These are phyloP conservation scores for Epichloe glyceriae DNA, from an alignment of 2,329 filamentous ascomycete species.

Conservation along the genomic window DNA sequence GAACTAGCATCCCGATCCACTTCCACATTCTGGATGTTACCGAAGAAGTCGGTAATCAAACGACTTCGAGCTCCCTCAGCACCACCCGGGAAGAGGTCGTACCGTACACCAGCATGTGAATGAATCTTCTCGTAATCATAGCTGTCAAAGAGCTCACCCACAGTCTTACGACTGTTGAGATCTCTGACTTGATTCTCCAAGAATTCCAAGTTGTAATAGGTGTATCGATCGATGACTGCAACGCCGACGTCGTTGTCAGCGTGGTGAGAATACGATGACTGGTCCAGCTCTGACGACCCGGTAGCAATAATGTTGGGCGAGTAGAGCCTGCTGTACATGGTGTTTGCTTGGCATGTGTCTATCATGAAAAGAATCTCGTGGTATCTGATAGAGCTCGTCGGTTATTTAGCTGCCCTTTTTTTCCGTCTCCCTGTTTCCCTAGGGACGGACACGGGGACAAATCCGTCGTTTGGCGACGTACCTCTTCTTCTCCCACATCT, in stretches of 20 bases:
- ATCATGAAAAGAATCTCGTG: constrained; percentile 99
- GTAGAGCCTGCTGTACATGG: constrained; percentile 98
- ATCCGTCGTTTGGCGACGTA: constrained; percentile 18
- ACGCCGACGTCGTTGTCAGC: constrained; percentile 97
- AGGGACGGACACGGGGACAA: neutral
- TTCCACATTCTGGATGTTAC: constrained; percentile 95
- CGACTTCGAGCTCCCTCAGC: constrained; percentile 64
- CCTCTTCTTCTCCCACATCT: constrained; percentile 99
- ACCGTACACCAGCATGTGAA: constrained; percentile 79
- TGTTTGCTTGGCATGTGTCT: constrained; percentile 98
- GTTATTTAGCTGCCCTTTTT: neutral
- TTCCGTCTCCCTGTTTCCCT: neutral
- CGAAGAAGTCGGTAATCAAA: constrained; percentile 92
- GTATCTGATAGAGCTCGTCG: constrained; percentile 41
- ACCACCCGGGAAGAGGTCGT: constrained; percentile 86
- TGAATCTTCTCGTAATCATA: constrained; percentile 94
- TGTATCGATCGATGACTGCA: constrained; percentile 95
- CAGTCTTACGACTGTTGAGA: constrained; percentile 72
- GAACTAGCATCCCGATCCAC: constrained; percentile 52
- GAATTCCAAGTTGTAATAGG: constrained; percentile 97
- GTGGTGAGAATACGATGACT: constrained; percentile 95
- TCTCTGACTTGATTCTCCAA: constrained; percentile 82
- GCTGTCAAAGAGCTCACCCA: constrained; percentile 91
- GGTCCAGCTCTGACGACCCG: constrained; percentile 88
- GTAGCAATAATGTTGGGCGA: constrained; percentile 97